Conservation (phyloP, 2,329 filamentous ascomycete species). For the Botrytis squamosa region DNA sequence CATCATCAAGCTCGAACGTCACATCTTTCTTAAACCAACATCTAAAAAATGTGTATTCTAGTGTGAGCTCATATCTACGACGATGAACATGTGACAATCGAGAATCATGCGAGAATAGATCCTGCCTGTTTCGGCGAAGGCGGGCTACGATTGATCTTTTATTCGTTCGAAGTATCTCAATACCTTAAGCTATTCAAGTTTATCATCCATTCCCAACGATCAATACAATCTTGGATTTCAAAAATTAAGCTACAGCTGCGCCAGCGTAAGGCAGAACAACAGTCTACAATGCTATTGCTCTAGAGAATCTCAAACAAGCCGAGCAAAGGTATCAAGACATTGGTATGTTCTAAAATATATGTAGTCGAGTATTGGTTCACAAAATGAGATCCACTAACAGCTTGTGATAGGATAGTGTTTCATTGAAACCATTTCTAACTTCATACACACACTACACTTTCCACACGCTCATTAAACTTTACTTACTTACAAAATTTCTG, state of each 20-base stretch:
- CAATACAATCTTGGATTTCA: not conserved
- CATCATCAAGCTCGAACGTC: not conserved
- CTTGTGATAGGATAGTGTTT: not conserved
- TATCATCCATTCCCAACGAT: not conserved
- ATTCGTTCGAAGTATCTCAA: not conserved
- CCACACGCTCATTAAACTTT: not conserved
- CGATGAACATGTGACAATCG: not conserved
- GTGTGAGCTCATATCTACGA: not conserved
- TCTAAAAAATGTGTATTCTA: not conserved
- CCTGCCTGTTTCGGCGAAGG: not conserved
- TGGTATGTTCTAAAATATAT: not conserved
- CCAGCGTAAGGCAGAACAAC: not conserved
- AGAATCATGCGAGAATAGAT: not conserved
- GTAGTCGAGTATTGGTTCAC: not conserved
- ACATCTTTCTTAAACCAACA: not conserved
- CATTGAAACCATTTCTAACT: not conserved
- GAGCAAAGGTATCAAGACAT: not conserved
- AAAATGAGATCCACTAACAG: not conserved
- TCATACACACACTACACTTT: not conserved
- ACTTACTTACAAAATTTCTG: not conserved
- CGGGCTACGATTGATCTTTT: too few relatives aligned
- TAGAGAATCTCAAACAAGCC: not conserved
- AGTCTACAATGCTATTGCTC: not conserved
- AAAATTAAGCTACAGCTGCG: not conserved
- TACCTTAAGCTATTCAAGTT: not conserved